These are phyloP conservation scores for Coniochaeta sp. DNA, from an alignment of 2,329 filamentous ascomycete genomes.

Conservation along the genomic window DNA sequence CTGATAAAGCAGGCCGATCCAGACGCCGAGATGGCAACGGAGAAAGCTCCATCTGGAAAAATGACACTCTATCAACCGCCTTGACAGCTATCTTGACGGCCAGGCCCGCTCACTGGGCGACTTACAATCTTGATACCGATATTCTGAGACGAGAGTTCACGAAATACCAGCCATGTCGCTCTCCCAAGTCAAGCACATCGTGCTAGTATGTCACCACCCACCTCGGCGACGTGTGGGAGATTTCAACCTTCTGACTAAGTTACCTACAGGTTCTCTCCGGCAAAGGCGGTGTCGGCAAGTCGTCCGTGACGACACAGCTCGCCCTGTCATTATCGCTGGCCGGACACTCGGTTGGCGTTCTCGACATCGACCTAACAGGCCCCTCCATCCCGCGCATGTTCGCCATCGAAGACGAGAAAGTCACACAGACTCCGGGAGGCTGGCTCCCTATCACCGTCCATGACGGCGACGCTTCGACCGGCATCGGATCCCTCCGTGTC, in stretches of 20 bases:
- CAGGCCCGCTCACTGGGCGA: neutral
- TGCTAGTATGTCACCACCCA: constrained; percentile 41
- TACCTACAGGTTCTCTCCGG: constrained; percentile 67
- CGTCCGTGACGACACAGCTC: constrained; percentile 92
- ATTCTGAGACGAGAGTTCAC: neutral
- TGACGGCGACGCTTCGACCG: constrained; percentile 39
- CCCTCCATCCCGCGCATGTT: constrained; percentile 95
- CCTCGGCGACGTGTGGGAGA: neutral
- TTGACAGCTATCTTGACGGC: constrained; percentile 2
- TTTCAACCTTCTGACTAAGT: neutral
- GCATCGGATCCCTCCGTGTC: constrained; percentile 61
- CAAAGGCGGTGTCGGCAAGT: constrained; percentile 97
- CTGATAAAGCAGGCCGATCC: constrained; percentile 17
- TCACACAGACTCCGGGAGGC: constrained; percentile 82
- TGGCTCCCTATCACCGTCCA: constrained; percentile 90
- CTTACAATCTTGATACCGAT: constrained; percentile 5
- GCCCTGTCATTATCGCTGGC: constrained; percentile 80
- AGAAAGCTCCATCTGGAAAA: neutral
- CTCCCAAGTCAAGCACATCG: constrained; percentile 65
- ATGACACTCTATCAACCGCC: neutral
- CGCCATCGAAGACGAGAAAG: constrained; percentile 79
- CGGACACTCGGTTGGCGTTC: constrained; percentile 84
- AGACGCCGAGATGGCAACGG: constrained; percentile 6
- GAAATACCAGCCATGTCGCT: constrained; percentile 46
- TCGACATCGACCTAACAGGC: constrained; percentile 93